phyloP scores from a whole-genome alignment of 2,329 filamentous ascomycete genomes.

The Knoxdaviesia capensis region DNA sequence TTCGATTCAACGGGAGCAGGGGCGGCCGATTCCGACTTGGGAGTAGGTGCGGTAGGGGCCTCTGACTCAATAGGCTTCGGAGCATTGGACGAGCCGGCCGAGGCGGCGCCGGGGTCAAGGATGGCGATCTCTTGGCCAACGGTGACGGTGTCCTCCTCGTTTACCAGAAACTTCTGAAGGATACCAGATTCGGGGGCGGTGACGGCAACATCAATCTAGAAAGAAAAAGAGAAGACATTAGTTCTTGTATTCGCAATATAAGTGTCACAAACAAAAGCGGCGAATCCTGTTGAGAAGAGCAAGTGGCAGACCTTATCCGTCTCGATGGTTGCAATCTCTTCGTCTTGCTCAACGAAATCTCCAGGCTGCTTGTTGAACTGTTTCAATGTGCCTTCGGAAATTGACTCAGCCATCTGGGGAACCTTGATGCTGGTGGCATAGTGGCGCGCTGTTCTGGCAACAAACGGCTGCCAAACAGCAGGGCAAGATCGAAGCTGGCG shows the following conservation, averaged over 20 bases:
- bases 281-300: neutral
- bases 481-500: slow-evolving; percentile 14
- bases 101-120: slow-evolving; percentile 55
- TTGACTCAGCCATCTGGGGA: slow-evolving; percentile 95
- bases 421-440: slow-evolving; percentile 84
- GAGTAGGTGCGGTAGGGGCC: neutral
- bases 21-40: slow-evolving; percentile 2
- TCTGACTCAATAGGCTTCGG: no score
- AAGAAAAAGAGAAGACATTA: neutral
- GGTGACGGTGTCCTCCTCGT: slow-evolving; percentile 85
- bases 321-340: slow-evolving; percentile 97
- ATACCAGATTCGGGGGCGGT: slow-evolving; percentile 82
- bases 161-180: slow-evolving; percentile 79
- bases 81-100: no score
- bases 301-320: slow-evolving; percentile 68
- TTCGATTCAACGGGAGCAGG: slow-evolving; percentile 9
- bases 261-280: neutral
- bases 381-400: slow-evolving; percentile 91
- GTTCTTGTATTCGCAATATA: neutral
- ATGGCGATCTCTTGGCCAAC: slow-evolving; percentile 84
- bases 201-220: slow-evolving; percentile 83
- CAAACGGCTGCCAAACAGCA: slow-evolving; percentile 25
- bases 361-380: slow-evolving; percentile 86
- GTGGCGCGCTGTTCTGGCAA: slow-evolving; percentile 33
- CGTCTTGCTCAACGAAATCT: slow-evolving; percentile 85